phyloP scores from a whole-genome alignment of 2,329 filamentous ascomycete genomes.

The Lasiodiplodia hormozganensis region DNA sequence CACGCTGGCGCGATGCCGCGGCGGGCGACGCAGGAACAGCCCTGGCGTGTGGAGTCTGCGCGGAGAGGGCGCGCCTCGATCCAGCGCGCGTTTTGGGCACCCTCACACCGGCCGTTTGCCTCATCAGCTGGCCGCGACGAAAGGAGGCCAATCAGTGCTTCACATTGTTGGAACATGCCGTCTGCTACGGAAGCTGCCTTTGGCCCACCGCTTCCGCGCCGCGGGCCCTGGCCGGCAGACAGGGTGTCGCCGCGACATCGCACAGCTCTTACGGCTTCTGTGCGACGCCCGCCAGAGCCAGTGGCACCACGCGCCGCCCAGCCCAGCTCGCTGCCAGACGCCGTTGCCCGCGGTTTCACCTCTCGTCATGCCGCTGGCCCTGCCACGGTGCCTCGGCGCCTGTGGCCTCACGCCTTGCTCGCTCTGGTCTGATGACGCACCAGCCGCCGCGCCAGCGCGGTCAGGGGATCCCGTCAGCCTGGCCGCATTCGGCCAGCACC shows the following conservation, averaged over 20 bases:
- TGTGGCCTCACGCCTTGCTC: slow-evolving; percentile 6
- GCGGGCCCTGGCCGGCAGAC: slow-evolving; percentile 7
- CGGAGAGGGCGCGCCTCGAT: slow-evolving; percentile 24
- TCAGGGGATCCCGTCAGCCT: slow-evolving; percentile 24
- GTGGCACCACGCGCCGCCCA: slow-evolving; percentile 17
- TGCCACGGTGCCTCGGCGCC: slow-evolving; percentile 15
- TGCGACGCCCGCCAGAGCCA: slow-evolving; percentile 1
- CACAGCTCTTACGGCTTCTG: slow-evolving; percentile 19
- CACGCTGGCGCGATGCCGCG: slow-evolving; percentile 18
- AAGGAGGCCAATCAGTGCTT: slow-evolving; percentile 23
- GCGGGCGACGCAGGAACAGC: slow-evolving; percentile 23
- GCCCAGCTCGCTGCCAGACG: background rate
- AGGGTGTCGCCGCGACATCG: slow-evolving; percentile 13
- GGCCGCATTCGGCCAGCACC: background rate
- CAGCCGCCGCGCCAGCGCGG: slow-evolving; percentile 22
- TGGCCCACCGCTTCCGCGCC: slow-evolving; percentile 1
- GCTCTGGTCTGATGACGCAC: slow-evolving; percentile 28
- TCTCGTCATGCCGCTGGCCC: slow-evolving; percentile 22
- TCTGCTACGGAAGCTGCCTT: slow-evolving; percentile 15
- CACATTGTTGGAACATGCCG: slow-evolving; percentile 19
- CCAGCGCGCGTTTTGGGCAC: slow-evolving; percentile 20
- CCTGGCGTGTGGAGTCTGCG: slow-evolving; percentile 24
- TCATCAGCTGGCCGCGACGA: slow-evolving; percentile 13
- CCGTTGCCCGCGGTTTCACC: slow-evolving; percentile 25
- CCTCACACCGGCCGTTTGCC: slow-evolving; percentile 20